Base-by-base conservation (phyloP, 1,284 basidiomycete species). In the Naganishia liquefaciens region DNA sequence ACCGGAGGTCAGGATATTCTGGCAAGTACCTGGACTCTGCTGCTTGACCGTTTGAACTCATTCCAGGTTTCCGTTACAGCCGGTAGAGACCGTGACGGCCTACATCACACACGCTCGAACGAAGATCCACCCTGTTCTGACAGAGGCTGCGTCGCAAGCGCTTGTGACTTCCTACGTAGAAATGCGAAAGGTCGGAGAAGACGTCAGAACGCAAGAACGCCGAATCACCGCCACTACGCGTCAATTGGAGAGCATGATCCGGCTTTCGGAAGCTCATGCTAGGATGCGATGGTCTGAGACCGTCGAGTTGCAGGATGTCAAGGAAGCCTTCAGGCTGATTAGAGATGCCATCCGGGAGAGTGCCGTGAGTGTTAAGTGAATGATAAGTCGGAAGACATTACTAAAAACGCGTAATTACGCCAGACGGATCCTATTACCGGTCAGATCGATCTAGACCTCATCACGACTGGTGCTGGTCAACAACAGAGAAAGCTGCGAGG, bases 161-260 rank as follows among this genome's bases (percentile, higher is more conserved):
- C 88, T 99, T 60, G 91, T 97, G 19, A 80, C 83, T 2, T 88
- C 88, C 49, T 99, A 99, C 79, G 93, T 98, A 65, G 89, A 90
- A 70, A 89, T 99, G 83, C 89, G 95, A 62, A 91, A 91, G 76
- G 88, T 91, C 69, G 93, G 94, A 28, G 86, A 88, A 66, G 93
- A 98, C 76, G 88, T 91, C 2, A 87, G 92, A 25, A 86, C 86
- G 1, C 85, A 85, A 66, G 94, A 98, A 79, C 90, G 92, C 73
- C 87, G 95, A 13, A 99, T 99, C 78, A 99, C 96, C 0, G 95
- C 96, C 1, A 99, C 95, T 33, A 98, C 96, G 0, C 87, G 95
- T 61, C 95, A 99, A 79, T 86, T 99, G 33, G 95, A 99, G 79
- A 90, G 88, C 71, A 93, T 99, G 88, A 98, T 99, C 75, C 90